Evolutionary conservation across 345 rosid species (phyloP).

Genomic region (Aurinia saxatilis): DNA sequence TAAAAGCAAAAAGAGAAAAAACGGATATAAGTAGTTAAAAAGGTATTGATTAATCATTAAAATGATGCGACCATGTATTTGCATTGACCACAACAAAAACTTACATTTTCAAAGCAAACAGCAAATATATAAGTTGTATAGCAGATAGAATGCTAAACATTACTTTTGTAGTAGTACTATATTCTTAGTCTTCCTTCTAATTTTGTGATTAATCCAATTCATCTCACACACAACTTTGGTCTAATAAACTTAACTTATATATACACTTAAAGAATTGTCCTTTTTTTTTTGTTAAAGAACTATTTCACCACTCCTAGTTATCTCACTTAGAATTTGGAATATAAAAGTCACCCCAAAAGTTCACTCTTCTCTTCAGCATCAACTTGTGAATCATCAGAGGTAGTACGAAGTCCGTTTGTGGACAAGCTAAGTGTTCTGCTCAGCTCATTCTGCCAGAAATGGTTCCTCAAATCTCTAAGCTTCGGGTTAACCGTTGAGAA

Average conservation of each 20-base stretch:
- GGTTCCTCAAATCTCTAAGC: slow-evolving; percentile 58
- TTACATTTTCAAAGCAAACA: no score
- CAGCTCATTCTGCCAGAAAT: slow-evolving; percentile 69
- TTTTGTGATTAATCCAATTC: neutral
- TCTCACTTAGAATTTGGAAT: neutral
- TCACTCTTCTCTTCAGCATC: slow-evolving; percentile 29
- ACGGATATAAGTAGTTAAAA: no score
- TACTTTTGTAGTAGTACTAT: neutral
- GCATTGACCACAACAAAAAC: no score
- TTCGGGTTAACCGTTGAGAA: slow-evolving; percentile 55
- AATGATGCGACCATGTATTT: no score
- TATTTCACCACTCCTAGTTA: neutral
- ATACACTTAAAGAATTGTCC: neutral
- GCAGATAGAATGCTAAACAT: neutral
- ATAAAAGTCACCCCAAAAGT: slow-evolving; percentile 20
- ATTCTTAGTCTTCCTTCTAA: neutral
- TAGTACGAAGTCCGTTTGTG: slow-evolving; percentile 23
- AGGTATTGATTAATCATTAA: no score
- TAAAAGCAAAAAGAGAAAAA: no score
- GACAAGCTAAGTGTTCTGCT: slow-evolving; percentile 49
- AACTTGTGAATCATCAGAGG: slow-evolving; percentile 25
- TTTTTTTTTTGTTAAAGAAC: neutral
- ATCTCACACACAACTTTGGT: neutral
- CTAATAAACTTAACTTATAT: neutral
- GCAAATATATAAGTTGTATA: no score